phyloP scores from a whole-genome alignment of 2,329 filamentous ascomycete species.

The Chaetoscypha palmicola region DNA sequence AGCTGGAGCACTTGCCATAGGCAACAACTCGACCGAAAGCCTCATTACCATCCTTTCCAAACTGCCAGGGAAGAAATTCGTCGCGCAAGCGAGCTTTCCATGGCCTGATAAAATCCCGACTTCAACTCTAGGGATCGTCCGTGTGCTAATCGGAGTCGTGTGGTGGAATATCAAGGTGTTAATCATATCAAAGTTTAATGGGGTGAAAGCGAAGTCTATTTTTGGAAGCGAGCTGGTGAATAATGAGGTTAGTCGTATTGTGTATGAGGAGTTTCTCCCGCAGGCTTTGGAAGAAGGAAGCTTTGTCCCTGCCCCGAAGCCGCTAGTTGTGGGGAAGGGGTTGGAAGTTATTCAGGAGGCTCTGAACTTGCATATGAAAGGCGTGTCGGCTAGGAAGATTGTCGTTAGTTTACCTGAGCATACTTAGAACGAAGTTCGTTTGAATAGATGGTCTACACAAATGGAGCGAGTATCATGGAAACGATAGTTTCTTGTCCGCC shows the following conservation, averaged over 20 bases:
- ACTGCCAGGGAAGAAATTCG: neutral
- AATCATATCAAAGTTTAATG: too few relatives aligned
- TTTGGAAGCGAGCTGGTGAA: neutral
- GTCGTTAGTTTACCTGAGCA: constrained; percentile 7
- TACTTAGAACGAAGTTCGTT: too few relatives aligned
- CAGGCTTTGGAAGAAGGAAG: constrained; percentile 31
- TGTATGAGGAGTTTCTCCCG: constrained; percentile 35
- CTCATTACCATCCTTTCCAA: neutral
- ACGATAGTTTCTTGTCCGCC: too few relatives aligned
- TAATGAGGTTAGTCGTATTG: constrained; percentile 13
- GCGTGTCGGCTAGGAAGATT: constrained; percentile 15
- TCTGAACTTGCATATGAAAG: constrained; percentile 26
- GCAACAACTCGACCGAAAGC: constrained; percentile 1
- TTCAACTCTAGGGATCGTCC: too few relatives aligned
- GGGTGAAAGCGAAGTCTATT: neutral
- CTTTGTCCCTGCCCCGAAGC: constrained; percentile 34
- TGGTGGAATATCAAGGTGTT: too few relatives aligned
- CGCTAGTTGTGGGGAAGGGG: constrained; percentile 35
- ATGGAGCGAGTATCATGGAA: too few relatives aligned
- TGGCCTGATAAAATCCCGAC: neutral
- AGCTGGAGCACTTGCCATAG: constrained; percentile 32
- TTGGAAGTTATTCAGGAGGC: constrained; percentile 36
- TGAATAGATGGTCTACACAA: too few relatives aligned
- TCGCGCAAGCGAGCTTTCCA: neutral
- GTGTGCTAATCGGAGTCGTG: too few relatives aligned